Percentiles rank a stretch among this genome's conserved stretches.
phyloP scores from a whole-genome alignment of 495 filamentous ascomycete species.

The Bacidia rubella region DNA sequence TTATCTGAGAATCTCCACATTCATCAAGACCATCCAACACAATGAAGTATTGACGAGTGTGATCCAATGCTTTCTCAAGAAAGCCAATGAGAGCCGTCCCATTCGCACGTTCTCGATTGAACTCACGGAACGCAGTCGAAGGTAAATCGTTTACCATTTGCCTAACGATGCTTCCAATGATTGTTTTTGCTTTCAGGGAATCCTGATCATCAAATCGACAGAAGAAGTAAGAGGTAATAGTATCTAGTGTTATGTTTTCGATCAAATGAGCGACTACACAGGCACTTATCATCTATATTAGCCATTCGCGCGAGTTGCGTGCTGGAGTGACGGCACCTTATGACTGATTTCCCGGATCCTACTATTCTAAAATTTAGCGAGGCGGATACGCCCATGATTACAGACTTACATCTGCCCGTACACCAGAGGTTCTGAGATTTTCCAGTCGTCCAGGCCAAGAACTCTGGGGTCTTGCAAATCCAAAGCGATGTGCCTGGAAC shows the following conservation, averaged over 20 bases:
- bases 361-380: background rate
- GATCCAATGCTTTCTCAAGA: background rate
- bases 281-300: background rate
- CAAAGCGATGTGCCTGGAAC: background rate
- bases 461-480: background rate
- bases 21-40: constrained; percentile 9
- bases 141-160: background rate
- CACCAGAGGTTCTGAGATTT: background rate
- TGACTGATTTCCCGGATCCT: background rate
- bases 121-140: background rate
- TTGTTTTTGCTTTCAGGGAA: constrained; percentile 3
- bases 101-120: background rate
- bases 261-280: background rate
- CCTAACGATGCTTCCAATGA: constrained; percentile 5
- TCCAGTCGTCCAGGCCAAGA: background rate
- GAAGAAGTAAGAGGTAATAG: constrained; percentile 2
- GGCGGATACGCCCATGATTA: background rate
- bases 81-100: background rate
- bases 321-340: background rate
- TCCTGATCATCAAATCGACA: constrained; percentile 3
- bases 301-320: background rate
- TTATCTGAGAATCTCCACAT: background rate
- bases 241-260: background rate
- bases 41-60: constrained; percentile 1
- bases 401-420: background rate